Evolutionary conservation across 192 early-diverging fungal genomes (phyloP), one percentile per base, ranked within the genome.

Genomic region (Coemansia sp.): DNA sequence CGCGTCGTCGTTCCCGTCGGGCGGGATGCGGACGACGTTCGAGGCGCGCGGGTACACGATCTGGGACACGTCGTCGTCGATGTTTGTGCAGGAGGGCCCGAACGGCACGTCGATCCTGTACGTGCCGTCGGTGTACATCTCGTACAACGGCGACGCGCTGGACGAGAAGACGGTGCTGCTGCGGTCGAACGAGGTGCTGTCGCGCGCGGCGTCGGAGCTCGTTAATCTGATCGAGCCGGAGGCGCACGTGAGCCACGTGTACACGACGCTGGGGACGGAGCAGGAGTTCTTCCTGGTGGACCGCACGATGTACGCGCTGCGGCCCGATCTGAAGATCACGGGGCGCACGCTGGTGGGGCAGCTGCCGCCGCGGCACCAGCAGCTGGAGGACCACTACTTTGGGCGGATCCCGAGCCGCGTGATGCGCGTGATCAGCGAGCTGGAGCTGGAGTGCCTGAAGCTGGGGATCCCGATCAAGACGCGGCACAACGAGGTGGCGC

Each of bases 371-470:
- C 90, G 92, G 68, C 94, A 97, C 76, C 96, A 99, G 81, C 96
- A 99, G 82, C 82, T 99, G 59, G 96, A 99, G 74, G 96, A 99
- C 77, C 96, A 99, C 81, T 99, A 99, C 86, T 99, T 99, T 82
- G 96, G 96, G 32, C 87, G 88, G 58, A 93, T 98, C 51, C 96
- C 96, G 41, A 83, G 87, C 50, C 88, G 91, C 63, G 92, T 97
- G 23, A 80, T 98, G 65, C 85, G 89, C 43, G 79, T 85, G 56
- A 91, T 98, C 72, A 89, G 88, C 64, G 96, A 98, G 80, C 70
- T 85, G 53, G 96, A 98, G 77, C 82, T 95, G 38, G 96, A 98
- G 81, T 85, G 94, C 52, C 86, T 86, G 77, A 83, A 85, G 51
- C 86, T 98, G 51, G 96, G 96, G 74, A 91, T 94, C 19, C 96